Conservation (phyloP, 2,329 filamentous ascomycete genomes). For the Aspergillus pseudoterreus region DNA sequence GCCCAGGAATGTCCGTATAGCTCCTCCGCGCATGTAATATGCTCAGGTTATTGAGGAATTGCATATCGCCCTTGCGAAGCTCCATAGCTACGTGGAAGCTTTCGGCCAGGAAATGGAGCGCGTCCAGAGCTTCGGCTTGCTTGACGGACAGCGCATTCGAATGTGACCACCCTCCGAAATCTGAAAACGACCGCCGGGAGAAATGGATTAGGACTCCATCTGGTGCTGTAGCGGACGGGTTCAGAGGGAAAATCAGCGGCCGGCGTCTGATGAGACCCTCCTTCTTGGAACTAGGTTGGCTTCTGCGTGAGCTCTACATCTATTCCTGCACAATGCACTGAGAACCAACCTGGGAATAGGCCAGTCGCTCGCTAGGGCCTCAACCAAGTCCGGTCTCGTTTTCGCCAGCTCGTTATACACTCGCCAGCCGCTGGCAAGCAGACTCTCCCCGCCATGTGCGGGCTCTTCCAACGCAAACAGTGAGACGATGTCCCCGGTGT, state of each 20-base stretch:
- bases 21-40: slow-evolving; percentile 46
- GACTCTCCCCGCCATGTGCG: slow-evolving; percentile 45
- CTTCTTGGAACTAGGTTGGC: not conserved
- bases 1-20: slow-evolving; percentile 33
- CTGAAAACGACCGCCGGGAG: slow-evolving; percentile 53
- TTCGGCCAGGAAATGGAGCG: slow-evolving; percentile 45
- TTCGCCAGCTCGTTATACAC: slow-evolving; percentile 50
- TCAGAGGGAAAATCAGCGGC: slow-evolving; percentile 46
- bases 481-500: slow-evolving; percentile 49
- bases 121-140: slow-evolving; percentile 48
- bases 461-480: slow-evolving; percentile 42
- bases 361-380: not conserved
- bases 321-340: no score
- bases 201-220: slow-evolving; percentile 58
- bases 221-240: slow-evolving; percentile 41
- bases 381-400: slow-evolving; percentile 1
- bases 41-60: slow-evolving; percentile 47
- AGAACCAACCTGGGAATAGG: not conserved
- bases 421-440: slow-evolving; percentile 47
- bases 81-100: slow-evolving; percentile 36
- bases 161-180: slow-evolving; percentile 38
- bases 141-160: slow-evolving; percentile 43
- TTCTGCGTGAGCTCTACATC: not conserved
- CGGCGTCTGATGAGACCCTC: slow-evolving; percentile 18
- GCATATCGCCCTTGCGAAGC: slow-evolving; percentile 45